phyloP scores from a whole-genome alignment of 441 rosid genomes.

The Populus hybrid region DNA sequence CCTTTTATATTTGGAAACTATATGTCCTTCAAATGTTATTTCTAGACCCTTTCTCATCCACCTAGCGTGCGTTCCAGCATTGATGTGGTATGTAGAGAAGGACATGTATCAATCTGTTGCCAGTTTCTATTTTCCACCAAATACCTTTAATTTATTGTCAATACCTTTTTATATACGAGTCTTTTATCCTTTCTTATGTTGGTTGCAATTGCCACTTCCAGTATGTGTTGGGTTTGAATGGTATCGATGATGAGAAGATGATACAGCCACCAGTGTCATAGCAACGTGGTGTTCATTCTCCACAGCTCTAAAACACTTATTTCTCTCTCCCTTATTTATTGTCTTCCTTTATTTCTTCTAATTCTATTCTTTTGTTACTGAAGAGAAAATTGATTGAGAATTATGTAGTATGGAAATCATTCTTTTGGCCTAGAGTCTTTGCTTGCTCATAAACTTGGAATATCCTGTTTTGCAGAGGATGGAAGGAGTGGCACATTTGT shows the following conservation, averaged over 20 bases:
- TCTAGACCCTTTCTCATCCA: background rate
- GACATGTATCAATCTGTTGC: background rate
- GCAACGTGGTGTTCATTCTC: background rate
- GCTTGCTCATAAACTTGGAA: background rate
- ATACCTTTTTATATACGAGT: background rate
- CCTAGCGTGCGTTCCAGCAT: background rate
- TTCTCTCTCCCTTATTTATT: background rate
- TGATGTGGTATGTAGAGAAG: background rate
- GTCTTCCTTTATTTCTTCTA: background rate
- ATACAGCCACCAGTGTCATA: background rate
- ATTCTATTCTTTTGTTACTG: background rate
- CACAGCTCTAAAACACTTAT: background rate
- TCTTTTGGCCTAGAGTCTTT: background rate
- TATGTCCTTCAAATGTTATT: background rate
- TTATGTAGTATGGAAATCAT: background rate
- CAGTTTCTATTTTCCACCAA: background rate
- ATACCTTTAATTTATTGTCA: background rate
- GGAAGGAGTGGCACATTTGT: slow-evolving; percentile 79
- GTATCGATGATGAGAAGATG: background rate
- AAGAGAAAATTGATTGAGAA: background rate
- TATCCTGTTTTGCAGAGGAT: slow-evolving; percentile 46
- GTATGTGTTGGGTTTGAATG: background rate
- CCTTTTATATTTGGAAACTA: background rate
- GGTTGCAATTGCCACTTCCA: background rate
- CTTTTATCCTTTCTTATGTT: background rate